A percentile compares a stretch with the other conserved stretches of the same genome.
phyloP scores from a whole-genome alignment of 2,329 filamentous ascomycete genomes.

The Hymenoscyphus infarciens region DNA sequence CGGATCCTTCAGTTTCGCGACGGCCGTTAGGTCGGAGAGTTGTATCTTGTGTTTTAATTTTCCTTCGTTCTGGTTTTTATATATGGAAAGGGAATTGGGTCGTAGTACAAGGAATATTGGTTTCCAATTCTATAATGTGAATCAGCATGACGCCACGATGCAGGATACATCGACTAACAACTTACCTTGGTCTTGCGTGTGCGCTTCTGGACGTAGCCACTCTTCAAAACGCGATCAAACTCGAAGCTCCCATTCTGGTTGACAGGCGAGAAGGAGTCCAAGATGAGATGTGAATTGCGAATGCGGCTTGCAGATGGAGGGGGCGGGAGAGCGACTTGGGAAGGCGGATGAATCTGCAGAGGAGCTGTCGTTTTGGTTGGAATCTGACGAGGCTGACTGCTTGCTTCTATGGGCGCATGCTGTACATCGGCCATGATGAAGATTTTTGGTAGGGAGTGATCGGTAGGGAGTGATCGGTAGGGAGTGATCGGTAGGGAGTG shows the following conservation, averaged over 20 bases:
- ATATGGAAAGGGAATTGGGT: conserved; percentile 85
- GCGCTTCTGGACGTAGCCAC: conserved; percentile 79
- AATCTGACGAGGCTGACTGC: conserved; percentile 28
- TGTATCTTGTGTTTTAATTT: conserved; percentile 85
- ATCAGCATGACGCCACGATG: conserved; percentile 7
- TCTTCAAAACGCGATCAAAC: conserved; percentile 90
- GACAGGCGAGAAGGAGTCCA: conserved; percentile 76
- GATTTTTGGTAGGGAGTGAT: not conserved
- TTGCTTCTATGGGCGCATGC: conserved; percentile 1
- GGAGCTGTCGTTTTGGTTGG: conserved; percentile 21
- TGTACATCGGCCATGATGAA: conserved; percentile 16
- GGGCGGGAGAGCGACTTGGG: conserved; percentile 21
- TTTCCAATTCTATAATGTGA: conserved; percentile 71
- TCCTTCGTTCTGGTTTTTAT: conserved; percentile 87
- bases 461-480: not conserved
- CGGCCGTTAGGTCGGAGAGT: conserved; percentile 85
- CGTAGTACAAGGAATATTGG: conserved; percentile 83
- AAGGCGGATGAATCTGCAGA: conserved; percentile 25
- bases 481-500: not conserved
- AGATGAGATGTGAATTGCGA: conserved; percentile 43
- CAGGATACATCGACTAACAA: not conserved
- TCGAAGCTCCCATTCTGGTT: conserved; percentile 95
- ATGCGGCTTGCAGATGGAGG: conserved; percentile 27
- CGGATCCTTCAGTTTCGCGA: conserved; percentile 82
- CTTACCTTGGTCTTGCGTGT: conserved; percentile 88